Evolutionary conservation across 2,329 filamentous ascomycete species (phyloP).

Genomic region (Polytolypa hystricis): DNA sequence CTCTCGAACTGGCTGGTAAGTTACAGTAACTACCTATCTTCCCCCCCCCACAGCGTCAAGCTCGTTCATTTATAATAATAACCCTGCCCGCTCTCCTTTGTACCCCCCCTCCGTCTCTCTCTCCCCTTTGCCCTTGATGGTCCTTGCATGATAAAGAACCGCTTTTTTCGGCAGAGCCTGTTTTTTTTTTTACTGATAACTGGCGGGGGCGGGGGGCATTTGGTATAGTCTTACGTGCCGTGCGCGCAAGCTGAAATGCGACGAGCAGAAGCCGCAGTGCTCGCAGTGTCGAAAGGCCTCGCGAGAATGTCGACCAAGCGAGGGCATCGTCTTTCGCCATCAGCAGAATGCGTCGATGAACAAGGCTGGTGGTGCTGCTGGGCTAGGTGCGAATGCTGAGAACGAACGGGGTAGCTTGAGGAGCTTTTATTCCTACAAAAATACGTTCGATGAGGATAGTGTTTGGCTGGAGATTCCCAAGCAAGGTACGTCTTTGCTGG

Average conservation of each 20-base stretch:
- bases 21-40: constrained; percentile 5
- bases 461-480: constrained; percentile 54
- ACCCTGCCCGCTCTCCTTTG: no score
- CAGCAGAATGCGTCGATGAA: constrained; percentile 62
- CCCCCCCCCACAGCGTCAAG: no score
- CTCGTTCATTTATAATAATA: no score
- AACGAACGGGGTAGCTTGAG: constrained; percentile 38
- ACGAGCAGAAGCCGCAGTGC: constrained; percentile 50
- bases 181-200: not conserved
- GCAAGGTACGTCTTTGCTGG: constrained; percentile 33
- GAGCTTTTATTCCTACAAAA: constrained; percentile 55
- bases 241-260: constrained; percentile 53
- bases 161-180: not conserved
- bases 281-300: constrained; percentile 51
- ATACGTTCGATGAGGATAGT: constrained; percentile 50
- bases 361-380: constrained; percentile 31
- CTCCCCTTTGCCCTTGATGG: not conserved
- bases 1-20: constrained; percentile 34
- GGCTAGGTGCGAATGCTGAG: no score
- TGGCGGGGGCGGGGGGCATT: not conserved
- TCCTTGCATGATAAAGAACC: no score
- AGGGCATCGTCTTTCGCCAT: constrained; percentile 55
- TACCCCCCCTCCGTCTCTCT: no score
- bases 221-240: constrained; percentile 43
- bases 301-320: constrained; percentile 49